A percentile compares a stretch with the other conserved stretches of the same genome.
Evolutionary conservation across 768 basidiomycete genomes (phyloP).

Genomic region (Roridomyces roridus): DNA sequence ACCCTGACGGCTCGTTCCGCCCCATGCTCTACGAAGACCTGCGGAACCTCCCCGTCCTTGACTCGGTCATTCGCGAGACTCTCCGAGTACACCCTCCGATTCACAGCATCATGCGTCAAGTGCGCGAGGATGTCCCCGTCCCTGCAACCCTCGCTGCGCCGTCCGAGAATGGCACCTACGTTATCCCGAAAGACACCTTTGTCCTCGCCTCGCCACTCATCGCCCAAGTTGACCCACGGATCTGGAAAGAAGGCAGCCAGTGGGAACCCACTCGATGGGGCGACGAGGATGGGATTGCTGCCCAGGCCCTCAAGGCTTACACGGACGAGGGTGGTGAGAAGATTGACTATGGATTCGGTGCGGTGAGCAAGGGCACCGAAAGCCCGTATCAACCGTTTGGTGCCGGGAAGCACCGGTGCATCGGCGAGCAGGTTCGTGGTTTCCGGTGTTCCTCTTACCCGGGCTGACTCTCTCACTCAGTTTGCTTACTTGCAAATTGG

Average conservation of each 20-base stretch:
- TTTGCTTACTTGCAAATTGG: slow-evolving; percentile 96
- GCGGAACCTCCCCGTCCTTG: slow-evolving; percentile 81
- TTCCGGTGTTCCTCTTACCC: not conserved
- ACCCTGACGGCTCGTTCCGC: slow-evolving; percentile 80
- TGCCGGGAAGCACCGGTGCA: slow-evolving; percentile 94
- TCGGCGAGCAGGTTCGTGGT: slow-evolving; percentile 82
- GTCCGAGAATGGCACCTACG: slow-evolving; percentile 72
- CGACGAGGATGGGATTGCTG: slow-evolving; percentile 83
- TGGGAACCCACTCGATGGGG: slow-evolving; percentile 91
- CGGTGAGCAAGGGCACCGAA: slow-evolving; percentile 94
- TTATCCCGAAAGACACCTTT: slow-evolving; percentile 89
- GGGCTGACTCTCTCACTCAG: slow-evolving; percentile 38
- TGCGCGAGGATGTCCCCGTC: slow-evolving; percentile 83
- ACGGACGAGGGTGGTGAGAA: slow-evolving; percentile 82
- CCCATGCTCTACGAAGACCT: slow-evolving; percentile 87
- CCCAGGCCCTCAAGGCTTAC: slow-evolving; percentile 78
- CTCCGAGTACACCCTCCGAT: slow-evolving; percentile 94
- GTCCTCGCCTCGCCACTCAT: slow-evolving; percentile 90
- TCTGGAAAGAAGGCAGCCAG: slow-evolving; percentile 75
- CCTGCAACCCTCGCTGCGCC: slow-evolving; percentile 84
- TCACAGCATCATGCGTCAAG: slow-evolving; percentile 94
- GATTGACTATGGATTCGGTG: slow-evolving; percentile 95
- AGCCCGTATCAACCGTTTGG: slow-evolving; percentile 98
- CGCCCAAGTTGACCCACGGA: slow-evolving; percentile 81
- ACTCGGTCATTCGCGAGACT: slow-evolving; percentile 92